Conservation (phyloP, 1,284 basidiomycete species). For the Tylopilus sp. region DNA sequence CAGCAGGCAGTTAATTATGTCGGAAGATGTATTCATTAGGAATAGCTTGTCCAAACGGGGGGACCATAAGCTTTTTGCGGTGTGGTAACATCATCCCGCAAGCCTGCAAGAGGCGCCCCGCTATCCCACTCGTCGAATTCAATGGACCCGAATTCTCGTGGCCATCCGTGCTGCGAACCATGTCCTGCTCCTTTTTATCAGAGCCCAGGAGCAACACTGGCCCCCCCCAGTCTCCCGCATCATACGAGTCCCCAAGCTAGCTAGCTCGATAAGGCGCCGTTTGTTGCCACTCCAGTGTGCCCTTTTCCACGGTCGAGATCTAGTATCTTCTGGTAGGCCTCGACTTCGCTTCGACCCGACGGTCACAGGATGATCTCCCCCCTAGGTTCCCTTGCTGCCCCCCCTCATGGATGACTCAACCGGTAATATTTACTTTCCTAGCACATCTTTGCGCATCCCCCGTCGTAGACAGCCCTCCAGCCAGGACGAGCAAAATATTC, state of each 20-base stretch:
- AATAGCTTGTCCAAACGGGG: constrained; percentile 31
- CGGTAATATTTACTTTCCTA: constrained; percentile 15
- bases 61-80: constrained; percentile 16
- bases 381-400: constrained; percentile 7
- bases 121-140: constrained; percentile 14
- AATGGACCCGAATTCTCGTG: constrained; percentile 25
- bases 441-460: constrained; percentile 11
- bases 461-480: constrained; percentile 13
- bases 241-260: constrained; percentile 1
- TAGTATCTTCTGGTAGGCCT: constrained; percentile 24
- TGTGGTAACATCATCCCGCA: constrained; percentile 26
- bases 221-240: constrained; percentile 6
- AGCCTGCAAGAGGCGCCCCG: constrained; percentile 20
- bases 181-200: constrained; percentile 31
- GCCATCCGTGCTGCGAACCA: constrained; percentile 23
- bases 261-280: constrained; percentile 4
- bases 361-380: constrained; percentile 24
- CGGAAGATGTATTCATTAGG: constrained; percentile 27
- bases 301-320: constrained; percentile 33
- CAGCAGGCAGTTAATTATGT: constrained; percentile 31
- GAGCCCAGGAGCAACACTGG: constrained; percentile 5
- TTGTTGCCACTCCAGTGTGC: too few relatives aligned
- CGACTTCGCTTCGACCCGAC: constrained; percentile 8
- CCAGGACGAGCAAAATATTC: constrained; percentile 15
- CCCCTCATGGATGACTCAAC: constrained; percentile 22